Percentiles rank a stretch among this genome's conserved stretches.
Evolutionary conservation across 257 asterid species (phyloP).

Genomic region (Orobanche coerulescens): DNA sequence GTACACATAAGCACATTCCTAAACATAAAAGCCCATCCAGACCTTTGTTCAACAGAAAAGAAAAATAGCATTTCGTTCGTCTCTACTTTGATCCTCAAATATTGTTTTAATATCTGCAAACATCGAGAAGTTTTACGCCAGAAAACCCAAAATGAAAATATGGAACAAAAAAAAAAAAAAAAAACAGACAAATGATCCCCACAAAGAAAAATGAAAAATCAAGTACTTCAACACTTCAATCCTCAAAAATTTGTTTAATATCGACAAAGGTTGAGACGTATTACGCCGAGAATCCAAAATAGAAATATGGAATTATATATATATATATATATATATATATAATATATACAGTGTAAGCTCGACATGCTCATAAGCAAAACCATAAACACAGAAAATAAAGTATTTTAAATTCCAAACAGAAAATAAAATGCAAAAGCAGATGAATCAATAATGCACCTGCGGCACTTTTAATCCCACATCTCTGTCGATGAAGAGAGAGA

Average conservation of each 20-base stretch:
- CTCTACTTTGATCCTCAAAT: neutral
- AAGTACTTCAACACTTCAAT: neutral
- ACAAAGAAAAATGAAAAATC: neutral
- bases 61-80: neutral
- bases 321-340: no score
- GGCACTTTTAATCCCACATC: constrained; percentile 16
- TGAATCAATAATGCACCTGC: constrained; percentile 8
- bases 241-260: no score
- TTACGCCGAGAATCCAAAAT: no score
- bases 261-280: no score
- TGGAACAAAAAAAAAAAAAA: neutral
- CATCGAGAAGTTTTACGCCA: neutral
- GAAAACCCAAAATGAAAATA: neutral
- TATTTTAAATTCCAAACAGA: neutral
- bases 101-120: neutral
- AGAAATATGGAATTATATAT: no score
- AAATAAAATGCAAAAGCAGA: constrained; percentile 8
- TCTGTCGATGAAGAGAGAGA: neutral
- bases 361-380: no score
- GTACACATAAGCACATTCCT: neutral
- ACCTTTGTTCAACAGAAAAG: neutral
- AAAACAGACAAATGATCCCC: constrained; percentile 15
- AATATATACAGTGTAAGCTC: no score
- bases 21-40: neutral
- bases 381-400: no score